Percentiles rank a stretch among this genome's conserved stretches.
Evolutionary conservation across 2,329 filamentous ascomycete genomes (phyloP).

Genomic region (Fusarium denticulatum): DNA sequence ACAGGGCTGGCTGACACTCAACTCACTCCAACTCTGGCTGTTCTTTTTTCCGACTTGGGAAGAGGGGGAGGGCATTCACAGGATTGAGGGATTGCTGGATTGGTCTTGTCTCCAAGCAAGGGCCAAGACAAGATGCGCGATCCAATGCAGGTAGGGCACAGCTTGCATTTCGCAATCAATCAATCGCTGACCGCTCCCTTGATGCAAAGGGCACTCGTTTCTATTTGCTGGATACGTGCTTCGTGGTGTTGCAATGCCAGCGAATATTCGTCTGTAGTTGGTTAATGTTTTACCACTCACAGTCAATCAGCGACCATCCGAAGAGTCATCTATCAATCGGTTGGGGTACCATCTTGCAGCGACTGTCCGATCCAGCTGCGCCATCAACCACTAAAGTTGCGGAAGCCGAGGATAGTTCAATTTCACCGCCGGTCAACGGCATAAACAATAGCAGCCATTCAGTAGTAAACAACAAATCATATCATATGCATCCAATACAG

Average conservation of each 20-base stretch:
- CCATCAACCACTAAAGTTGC: slow-evolving; percentile 19
- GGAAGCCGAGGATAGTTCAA: slow-evolving; percentile 1
- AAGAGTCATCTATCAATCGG: slow-evolving; percentile 17
- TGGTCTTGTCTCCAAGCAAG: neutral
- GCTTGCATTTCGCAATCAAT: slow-evolving; percentile 9
- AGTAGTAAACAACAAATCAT: neutral
- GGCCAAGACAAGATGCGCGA: slow-evolving; percentile 23
- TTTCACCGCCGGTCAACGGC: slow-evolving; percentile 30
- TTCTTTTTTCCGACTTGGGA: slow-evolving; percentile 19
- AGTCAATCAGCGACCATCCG: slow-evolving; percentile 6
- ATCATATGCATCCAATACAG: neutral
- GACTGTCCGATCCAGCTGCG: slow-evolving; percentile 19
- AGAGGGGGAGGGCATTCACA: slow-evolving; percentile 6
- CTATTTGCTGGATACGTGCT: slow-evolving; percentile 21
- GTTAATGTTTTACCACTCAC: slow-evolving; percentile 14
- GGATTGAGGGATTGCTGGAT: slow-evolving; percentile 15
- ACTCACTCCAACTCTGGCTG: neutral
- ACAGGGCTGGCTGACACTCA: slow-evolving; percentile 18
- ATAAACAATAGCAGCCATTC: slow-evolving; percentile 14
- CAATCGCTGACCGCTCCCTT: slow-evolving; percentile 29
- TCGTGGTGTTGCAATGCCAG: slow-evolving; percentile 1
- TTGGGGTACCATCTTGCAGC: slow-evolving; percentile 25
- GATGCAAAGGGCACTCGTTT: slow-evolving; percentile 11
- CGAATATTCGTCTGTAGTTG: slow-evolving; percentile 12
- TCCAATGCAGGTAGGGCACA: slow-evolving; percentile 22